These are phyloP conservation scores for Pugionium cornutum DNA, from an alignment of 345 rosid genomes.

Conservation along the genomic window DNA sequence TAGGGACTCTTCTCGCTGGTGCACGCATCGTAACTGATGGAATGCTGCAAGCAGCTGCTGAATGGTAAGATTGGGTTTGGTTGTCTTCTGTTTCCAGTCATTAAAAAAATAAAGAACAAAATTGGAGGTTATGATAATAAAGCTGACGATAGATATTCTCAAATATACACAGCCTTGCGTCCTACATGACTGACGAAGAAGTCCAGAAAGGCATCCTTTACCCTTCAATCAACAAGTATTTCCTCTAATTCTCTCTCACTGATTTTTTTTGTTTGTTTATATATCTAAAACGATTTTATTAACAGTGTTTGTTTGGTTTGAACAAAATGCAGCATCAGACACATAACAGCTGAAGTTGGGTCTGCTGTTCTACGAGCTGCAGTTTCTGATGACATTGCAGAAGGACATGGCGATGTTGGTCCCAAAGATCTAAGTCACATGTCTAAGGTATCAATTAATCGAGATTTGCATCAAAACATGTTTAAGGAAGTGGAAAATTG, in stretches of 20 bases:
- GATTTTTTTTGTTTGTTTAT: neutral
- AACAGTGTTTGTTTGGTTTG: neutral
- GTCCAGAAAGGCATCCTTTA: constrained; percentile 71
- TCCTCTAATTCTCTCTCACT: constrained; percentile 9
- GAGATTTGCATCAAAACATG: constrained; percentile 8
- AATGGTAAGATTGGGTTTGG: constrained; percentile 54
- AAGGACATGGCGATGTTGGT: constrained; percentile 76
- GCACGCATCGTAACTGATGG: constrained; percentile 78
- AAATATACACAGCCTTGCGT: constrained; percentile 76
- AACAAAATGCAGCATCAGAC: constrained; percentile 70
- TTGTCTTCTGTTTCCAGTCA: neutral
- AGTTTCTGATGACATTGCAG: constrained; percentile 73
- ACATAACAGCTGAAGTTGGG: constrained; percentile 90
- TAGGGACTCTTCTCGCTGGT: constrained; percentile 86
- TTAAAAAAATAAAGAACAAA: neutral
- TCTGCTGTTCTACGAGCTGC: constrained; percentile 93
- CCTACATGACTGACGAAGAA: constrained; percentile 91
- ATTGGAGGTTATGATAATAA: constrained; percentile 3
- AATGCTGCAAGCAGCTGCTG: constrained; percentile 91
- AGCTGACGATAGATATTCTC: neutral
- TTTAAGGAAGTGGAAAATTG: neutral
- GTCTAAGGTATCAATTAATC: constrained; percentile 66
- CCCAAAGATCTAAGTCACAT: constrained; percentile 69
- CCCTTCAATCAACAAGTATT: constrained; percentile 84
- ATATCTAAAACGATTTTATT: neutral